Base-by-base conservation (phyloP, 2,329 filamentous ascomycete species). In the Penicillium sp. region DNA sequence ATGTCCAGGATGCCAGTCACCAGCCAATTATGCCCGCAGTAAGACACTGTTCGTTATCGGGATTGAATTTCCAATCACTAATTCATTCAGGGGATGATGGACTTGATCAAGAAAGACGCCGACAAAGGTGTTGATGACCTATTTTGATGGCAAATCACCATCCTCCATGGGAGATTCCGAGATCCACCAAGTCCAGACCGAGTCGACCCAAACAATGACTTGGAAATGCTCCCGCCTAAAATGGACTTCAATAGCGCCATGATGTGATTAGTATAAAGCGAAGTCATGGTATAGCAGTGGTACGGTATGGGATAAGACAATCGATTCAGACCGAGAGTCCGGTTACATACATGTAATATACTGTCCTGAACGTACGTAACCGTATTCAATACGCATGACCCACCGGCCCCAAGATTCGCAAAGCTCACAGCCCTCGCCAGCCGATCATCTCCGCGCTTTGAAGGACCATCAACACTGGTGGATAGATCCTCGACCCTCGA, bases 21-120 rank as follows among this genome's bases (percentile, higher is more conserved):
- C 73, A 85, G 51, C 86, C 89, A 1, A 80, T 95, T 41, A 95
- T 98, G 88, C 92, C 92, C 14, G 75, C 85, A 70, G 89, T 95
- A 66, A 68, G 74, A 61, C n/a, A 15, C 23, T n/a, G 12, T 32
- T 6, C 30, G 11, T 13, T 23, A 6, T 23, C 22, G 11, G 11
- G 25, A 27, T 13, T 11, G 9, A 27, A 4, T 4, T 5, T n/a
- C 25, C 6, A 4, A 5, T 6, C 25, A 11, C 25, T 27, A 13
- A 6, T 13, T n/a, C 25, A 6, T 16, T 32, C 43, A 93, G 87
- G 92, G 90, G 17, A 98, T 98, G 92, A 67, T 92, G 37, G 88
- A 95, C 20, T 68, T 98, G 56, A 95, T 98, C 57, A 84, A 85
- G 59, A 85, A 88, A 55, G 92, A 98, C 61, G 85, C 89, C 6